phyloP scores from a whole-genome alignment of 176 grass and related monocot genomes.

The Otatea glauca region DNA sequence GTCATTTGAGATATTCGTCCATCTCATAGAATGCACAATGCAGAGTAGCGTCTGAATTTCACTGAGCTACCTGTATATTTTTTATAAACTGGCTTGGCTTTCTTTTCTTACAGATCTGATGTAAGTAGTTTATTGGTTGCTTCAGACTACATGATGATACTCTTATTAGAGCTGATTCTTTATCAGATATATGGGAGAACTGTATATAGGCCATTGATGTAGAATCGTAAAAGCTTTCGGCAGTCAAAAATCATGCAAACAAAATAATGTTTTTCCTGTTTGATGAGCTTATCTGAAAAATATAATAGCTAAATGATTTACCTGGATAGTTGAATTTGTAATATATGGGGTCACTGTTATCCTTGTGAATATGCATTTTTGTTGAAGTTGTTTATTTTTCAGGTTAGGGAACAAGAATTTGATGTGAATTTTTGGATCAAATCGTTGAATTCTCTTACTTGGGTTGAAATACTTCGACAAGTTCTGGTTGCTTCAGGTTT shows the following conservation, averaged over 20 bases:
- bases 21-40: conserved; percentile 22
- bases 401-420: conserved; percentile 93
- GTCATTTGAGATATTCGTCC: neutral
- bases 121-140: conserved; percentile 5
- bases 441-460: conserved; percentile 93
- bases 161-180: neutral
- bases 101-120: neutral
- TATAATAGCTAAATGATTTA: conserved; percentile 11
- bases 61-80: neutral
- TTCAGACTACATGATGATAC: neutral
- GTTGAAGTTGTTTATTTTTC: conserved; percentile 43
- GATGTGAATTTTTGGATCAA: conserved; percentile 71
- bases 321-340: conserved; percentile 11
- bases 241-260: neutral
- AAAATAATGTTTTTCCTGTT: neutral
- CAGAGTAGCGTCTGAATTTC: neutral
- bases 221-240: neutral
- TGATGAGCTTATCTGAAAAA: conserved; percentile 19
- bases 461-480: conserved; percentile 96
- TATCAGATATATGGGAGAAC: conserved; percentile 18
- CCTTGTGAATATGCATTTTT: conserved; percentile 24
- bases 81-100: conserved; percentile 19
- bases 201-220: neutral
- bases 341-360: neutral
- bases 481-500: conserved; percentile 93